A percentile compares a stretch with the other conserved stretches of the same genome.
Conservation (phyloP, 352 stramenopile genomes). For the Pythium myriotylum region DNA sequence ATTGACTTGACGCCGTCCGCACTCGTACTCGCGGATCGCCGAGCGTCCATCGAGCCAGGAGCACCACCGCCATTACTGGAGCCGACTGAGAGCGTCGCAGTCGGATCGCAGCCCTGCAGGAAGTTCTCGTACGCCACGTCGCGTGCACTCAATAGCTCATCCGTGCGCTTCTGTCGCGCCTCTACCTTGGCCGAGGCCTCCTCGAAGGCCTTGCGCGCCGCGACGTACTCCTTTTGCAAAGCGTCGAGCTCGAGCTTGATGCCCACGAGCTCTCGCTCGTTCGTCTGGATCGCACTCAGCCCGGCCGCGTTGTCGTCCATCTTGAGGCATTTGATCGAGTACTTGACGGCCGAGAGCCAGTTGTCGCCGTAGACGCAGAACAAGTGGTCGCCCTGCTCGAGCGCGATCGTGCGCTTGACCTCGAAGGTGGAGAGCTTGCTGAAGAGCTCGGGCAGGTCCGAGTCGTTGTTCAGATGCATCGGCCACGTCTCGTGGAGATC, state of each 20-base stretch:
- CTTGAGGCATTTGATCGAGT: slow-evolving; percentile 87
- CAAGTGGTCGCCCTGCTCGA: slow-evolving; percentile 82
- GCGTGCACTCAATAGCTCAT: slow-evolving; percentile 68
- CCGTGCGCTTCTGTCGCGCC: slow-evolving; percentile 69
- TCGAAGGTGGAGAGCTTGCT: slow-evolving; percentile 85
- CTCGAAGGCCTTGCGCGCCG: slow-evolving; percentile 82
- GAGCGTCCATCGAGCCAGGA: slow-evolving; percentile 30
- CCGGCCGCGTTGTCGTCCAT: slow-evolving; percentile 57
- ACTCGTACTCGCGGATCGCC: slow-evolving; percentile 18
- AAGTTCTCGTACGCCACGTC: slow-evolving; percentile 80
- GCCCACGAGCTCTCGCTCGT: slow-evolving; percentile 68
- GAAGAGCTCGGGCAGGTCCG: slow-evolving; percentile 82
- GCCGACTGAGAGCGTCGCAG: background rate
- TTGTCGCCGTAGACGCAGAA: slow-evolving; percentile 91
- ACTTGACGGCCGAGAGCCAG: slow-evolving; percentile 87
- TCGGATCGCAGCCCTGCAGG: slow-evolving; percentile 58
- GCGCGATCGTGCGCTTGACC: slow-evolving; percentile 72
- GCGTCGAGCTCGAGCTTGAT: slow-evolving; percentile 81
- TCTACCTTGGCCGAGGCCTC: slow-evolving; percentile 70
- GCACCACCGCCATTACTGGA: background rate
- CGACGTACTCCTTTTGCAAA: slow-evolving; percentile 79
- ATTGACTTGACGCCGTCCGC: slow-evolving; percentile 42
- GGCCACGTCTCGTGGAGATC: slow-evolving; percentile 84
- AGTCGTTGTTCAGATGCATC: slow-evolving; percentile 54
- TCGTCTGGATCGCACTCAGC: slow-evolving; percentile 71